Evolutionary conservation across 768 basidiomycete species (phyloP).

Genomic region (Tephrocybe rancida): DNA sequence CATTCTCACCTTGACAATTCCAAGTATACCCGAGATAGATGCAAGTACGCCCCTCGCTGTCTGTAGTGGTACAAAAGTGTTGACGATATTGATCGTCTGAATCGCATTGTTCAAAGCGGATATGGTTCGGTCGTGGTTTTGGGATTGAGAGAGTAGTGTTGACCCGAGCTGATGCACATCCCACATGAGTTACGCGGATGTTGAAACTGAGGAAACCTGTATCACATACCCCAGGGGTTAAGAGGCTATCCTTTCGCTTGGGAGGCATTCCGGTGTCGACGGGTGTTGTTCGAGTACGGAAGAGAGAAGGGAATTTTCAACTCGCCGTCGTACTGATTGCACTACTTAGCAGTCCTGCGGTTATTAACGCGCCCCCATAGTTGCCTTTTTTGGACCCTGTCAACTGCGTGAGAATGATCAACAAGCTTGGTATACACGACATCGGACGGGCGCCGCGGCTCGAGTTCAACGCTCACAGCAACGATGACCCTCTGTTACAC

Average conservation of each 20-base stretch:
- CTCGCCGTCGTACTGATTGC: too few relatives aligned
- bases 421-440: too few relatives aligned
- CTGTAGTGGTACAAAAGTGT: background rate
- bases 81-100: conserved; percentile 1
- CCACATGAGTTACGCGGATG: background rate
- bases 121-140: conserved; percentile 3
- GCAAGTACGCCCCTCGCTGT: conserved; percentile 7
- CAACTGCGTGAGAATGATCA: too few relatives aligned
- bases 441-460: too few relatives aligned
- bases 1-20: conserved; percentile 7
- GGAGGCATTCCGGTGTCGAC: too few relatives aligned
- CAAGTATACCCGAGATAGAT: conserved; percentile 5
- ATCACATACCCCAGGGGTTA: background rate
- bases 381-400: too few relatives aligned
- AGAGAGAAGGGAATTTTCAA: too few relatives aligned
- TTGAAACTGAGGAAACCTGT: background rate
- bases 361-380: too few relatives aligned
- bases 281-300: too few relatives aligned
- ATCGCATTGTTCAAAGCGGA: conserved; percentile 10
- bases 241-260: background rate
- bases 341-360: too few relatives aligned
- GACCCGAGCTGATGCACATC: background rate
- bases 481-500: too few relatives aligned
- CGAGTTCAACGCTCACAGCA: too few relatives aligned
- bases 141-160: background rate